Evolutionary conservation across 768 basidiomycete species (phyloP).

Genomic region (Leccinum boreale): DNA sequence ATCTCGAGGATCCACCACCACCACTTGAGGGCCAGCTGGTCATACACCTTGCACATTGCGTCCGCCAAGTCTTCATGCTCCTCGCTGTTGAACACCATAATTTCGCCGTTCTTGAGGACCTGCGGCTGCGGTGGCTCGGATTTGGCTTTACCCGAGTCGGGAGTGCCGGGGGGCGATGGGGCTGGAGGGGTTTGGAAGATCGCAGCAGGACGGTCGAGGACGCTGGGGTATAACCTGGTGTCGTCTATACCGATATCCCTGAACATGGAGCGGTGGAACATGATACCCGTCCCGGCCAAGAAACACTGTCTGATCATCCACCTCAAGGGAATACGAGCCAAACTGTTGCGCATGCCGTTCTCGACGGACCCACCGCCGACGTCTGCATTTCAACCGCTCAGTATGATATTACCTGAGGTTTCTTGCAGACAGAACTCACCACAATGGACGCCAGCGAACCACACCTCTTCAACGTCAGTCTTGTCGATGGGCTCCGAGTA

Average conservation of each 20-base stretch:
- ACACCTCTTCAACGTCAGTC: constrained; percentile 73
- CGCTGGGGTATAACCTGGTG: constrained; percentile 41
- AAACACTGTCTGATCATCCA: constrained; percentile 78
- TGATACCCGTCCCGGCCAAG: constrained; percentile 51
- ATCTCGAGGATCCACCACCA: constrained; percentile 69
- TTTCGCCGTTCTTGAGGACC: constrained; percentile 10
- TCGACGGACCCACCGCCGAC: constrained; percentile 69
- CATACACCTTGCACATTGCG: constrained; percentile 48
- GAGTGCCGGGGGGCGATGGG: constrained; percentile 12
- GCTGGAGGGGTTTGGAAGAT: constrained; percentile 23
- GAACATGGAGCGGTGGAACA: constrained; percentile 49
- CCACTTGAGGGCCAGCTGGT: constrained; percentile 48
- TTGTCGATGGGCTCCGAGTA: constrained; percentile 34
- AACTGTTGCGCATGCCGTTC: constrained; percentile 53
- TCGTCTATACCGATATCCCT: constrained; percentile 46
- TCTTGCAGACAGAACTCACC: constrained; percentile 40
- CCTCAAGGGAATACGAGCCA: constrained; percentile 69
- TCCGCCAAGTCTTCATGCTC: constrained; percentile 66
- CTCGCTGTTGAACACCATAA: constrained; percentile 36
- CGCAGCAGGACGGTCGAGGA: constrained; percentile 41
- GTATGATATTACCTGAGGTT: not conserved
- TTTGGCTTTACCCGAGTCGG: constrained; percentile 9
- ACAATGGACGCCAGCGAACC: constrained; percentile 75
- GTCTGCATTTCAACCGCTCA: constrained; percentile 45
- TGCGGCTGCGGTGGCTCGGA: constrained; percentile 13